Evolutionary conservation across 495 filamentous ascomycete genomes (phyloP).

Genomic region (Daldinia grandis): DNA sequence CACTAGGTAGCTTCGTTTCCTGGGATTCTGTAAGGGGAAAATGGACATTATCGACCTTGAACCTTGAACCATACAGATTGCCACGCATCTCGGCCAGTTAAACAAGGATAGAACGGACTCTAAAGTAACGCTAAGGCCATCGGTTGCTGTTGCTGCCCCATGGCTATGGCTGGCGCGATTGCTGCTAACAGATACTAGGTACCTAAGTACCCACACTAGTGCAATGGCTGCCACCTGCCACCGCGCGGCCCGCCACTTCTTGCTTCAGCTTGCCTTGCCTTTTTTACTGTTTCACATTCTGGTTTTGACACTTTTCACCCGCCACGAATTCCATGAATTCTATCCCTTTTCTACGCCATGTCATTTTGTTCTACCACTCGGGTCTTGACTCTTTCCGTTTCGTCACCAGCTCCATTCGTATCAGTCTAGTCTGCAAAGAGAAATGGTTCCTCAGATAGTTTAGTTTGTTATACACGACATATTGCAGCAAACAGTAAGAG

Average conservation of each 20-base stretch:
- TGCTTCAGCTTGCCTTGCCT: slow-evolving; percentile 19
- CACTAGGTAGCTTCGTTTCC: slow-evolving; percentile 9
- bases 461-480: slow-evolving; percentile 15
- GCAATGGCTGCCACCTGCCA: neutral
- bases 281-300: neutral
- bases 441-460: slow-evolving; percentile 11
- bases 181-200: too few species aligned
- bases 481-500: slow-evolving; percentile 8
- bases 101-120: slow-evolving; percentile 39
- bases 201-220: too few species aligned
- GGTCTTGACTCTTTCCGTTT: slow-evolving; percentile 30
- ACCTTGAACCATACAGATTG: slow-evolving; percentile 13
- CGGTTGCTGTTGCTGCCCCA: too few species aligned
- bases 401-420: slow-evolving; percentile 13
- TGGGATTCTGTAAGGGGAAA: slow-evolving; percentile 33
- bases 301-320: neutral
- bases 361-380: slow-evolving; percentile 26
- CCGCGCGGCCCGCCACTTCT: slow-evolving; percentile 17
- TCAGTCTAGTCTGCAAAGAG: slow-evolving; percentile 15
- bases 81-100: slow-evolving; percentile 28
- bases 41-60: neutral
- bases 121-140: slow-evolving; percentile 22
- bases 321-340: neutral
- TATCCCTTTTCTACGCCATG: neutral
- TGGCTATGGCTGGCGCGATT: too few species aligned